Base-by-base conservation (phyloP, 2,329 filamentous ascomycete species). In the Nigrograna mackinnonii region DNA sequence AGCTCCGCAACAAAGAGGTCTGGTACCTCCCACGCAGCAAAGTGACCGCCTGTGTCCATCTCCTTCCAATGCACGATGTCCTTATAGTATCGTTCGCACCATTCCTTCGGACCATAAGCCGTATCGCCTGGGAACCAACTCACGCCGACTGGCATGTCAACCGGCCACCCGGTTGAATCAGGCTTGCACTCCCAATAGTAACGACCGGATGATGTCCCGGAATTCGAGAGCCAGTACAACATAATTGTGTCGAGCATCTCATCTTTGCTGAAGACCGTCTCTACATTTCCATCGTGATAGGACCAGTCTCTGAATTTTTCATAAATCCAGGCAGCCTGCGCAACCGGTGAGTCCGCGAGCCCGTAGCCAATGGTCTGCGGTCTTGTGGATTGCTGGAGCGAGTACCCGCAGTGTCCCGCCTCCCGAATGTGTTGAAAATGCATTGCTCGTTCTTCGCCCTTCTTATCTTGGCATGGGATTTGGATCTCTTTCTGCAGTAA, bases 221-320 rank as follows among this genome's bases (percentile, higher is more conserved):
- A 56, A 24, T 61, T 56, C 16, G 44, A 44, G 3, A 62, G 44
- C 54, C 54, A 59, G 36, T 61, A 58, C 36, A 57, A 37, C 56
- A 59, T 53, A 17, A 55, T 51, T 24, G 39, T 50, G 38, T 60
- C 53, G 19, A 58, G 56, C 45, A 60, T 52, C 36, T 60, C 56
- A 37, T 60, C 54, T 45, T 52, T 60, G 24, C 37, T 57, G 19
- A 58, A 51, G 4, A 58, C 49, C 2, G 31, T 47, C 26, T 57
- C 50, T 11, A 54, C 44, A 39, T 55, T 26, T 16, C 49, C 48
- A 54, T 89, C 89, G 2, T 55, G 52, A 55, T 90, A 86, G 0
- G 82, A 82, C 87, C 87, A 91, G 56, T 86, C 83, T 57, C 84
- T 82, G 19, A 91, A 69, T 58, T 91, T 91, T 66, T 91, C 88